Base-by-base conservation (phyloP, 495 filamentous ascomycete genomes). In the Rusavskia elegans region DNA sequence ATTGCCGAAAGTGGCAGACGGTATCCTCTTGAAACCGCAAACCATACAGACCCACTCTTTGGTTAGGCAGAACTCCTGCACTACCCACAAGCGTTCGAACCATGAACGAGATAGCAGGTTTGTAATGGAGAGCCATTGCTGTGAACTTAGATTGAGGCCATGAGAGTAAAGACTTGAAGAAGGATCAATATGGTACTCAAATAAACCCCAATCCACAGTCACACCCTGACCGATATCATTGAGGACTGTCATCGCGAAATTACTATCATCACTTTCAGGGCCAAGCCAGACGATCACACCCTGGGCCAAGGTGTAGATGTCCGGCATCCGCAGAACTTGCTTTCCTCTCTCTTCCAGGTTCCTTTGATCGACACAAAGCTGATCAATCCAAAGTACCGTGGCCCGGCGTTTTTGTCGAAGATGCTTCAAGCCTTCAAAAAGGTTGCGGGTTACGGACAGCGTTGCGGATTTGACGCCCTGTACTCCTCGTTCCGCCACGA, bases 271-370 rank as follows among this genome's bases (percentile, higher is more conserved):
- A 7, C 10, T 42, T 21, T 53, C 50, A 39, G 37, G 40, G 19
- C 50, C 50, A 23, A 55, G 29, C 53, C 53, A 55, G 6, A 46
- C 32, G 6, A 55, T 13, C 21, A 48, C 53, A 23, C 32, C 13
- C 32, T 35, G 8, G 7, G 32, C 32, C 32, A 35, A 35, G 32
- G 6, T 35, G 32, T 8, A 50, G 25, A 55, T 50, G 11, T 50
- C 48, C 1, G 5, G 21, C 46, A 55, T 55, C 16, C n/a, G 38
- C 25, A 37, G 46, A 9, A 55, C 53, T 29, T 55, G 53, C 2
- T 44, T 3, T 10, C 37, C 27, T 50, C 48, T 39, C 16, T 55
- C 53, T 11, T 40, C 13, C 1, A 49, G 6, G 10, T 54, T 41
- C 4, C 2, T 35, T 7, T 35, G 32, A 35, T 35, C 32, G 2